phyloP scores from a whole-genome alignment of 1,284 basidiomycete species.

The Coriolopsis trogii region DNA sequence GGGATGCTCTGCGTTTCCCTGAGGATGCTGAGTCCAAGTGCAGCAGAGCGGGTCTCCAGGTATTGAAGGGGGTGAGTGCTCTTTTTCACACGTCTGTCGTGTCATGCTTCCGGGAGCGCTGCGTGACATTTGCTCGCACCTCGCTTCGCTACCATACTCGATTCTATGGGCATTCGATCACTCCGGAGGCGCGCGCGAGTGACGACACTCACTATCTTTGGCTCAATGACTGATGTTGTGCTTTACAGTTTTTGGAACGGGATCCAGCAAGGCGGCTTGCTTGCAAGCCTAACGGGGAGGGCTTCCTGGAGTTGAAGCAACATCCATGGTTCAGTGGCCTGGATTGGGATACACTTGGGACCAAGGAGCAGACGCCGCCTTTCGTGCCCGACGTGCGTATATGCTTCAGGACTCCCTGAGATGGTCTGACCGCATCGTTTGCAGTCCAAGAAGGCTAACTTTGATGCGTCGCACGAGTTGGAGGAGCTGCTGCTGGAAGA shows the following conservation, averaged over 20 bases:
- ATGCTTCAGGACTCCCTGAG: neutral
- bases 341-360: slow-evolving; percentile 86
- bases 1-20: slow-evolving; percentile 75
- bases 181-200: too few species aligned
- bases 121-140: neutral
- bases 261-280: slow-evolving; percentile 84
- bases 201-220: too few species aligned
- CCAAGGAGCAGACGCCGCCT: slow-evolving; percentile 81
- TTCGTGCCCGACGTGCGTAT: slow-evolving; percentile 89
- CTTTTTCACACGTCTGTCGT: neutral
- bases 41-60: slow-evolving; percentile 64
- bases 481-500: slow-evolving; percentile 96
- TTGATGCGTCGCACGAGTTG: slow-evolving; percentile 98
- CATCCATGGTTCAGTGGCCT: slow-evolving; percentile 89
- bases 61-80: slow-evolving; percentile 64
- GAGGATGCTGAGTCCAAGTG: slow-evolving; percentile 78
- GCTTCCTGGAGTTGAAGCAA: slow-evolving; percentile 74
- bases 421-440: slow-evolving; percentile 2
- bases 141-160: neutral
- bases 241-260: slow-evolving; percentile 76
- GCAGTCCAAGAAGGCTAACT: slow-evolving; percentile 96
- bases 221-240: slow-evolving; percentile 11
- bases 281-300: slow-evolving; percentile 79
- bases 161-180: too few species aligned
- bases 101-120: neutral